Evolutionary conservation across 495 filamentous ascomycete species (phyloP), one percentile per base, ranked within the genome.

Genomic region (Penicillium herquei): DNA sequence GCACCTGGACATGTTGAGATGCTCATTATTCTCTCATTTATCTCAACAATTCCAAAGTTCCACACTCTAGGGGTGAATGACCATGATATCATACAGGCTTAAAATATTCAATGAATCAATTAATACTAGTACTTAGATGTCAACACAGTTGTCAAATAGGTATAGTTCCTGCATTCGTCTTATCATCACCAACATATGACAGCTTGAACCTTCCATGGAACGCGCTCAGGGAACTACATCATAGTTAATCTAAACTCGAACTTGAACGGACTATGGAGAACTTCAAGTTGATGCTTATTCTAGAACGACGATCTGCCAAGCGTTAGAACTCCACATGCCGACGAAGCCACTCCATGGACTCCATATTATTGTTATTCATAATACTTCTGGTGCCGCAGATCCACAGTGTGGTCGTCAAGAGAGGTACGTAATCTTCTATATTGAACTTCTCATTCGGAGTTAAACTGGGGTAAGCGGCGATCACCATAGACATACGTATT

Each of bases 271-370:
- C n/a, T n/a, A n/a, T n/a, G n/a, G n/a, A n/a, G n/a, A n/a, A n/a
- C 26, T 35, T 35, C 30, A 33, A 7, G 31, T 40, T 34, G 11
- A 45, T 44, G 51, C 51, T 53, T 53, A 53, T 44, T 53, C 45
- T 44, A 44, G 42, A 44, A 53, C 39, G 37, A 55, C 21, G 26
- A 55, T 55, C 33, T 44, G 52, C 53, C 45, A 49, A 55, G 53
- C 42, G 16, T 30, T 26, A 21, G 37, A 31, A 16, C 51, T 55
- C 53, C 44, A 55, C 44, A 4, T 16, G 44, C 7, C 53, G 17
- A 49, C 53, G 53, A 55, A 55, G 48, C 53, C 53, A 46, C 17
- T 14, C 34, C 9, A 17, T 17, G 14, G 14, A 6, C 31, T 48
- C 21, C 21, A 26, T 26, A 26, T 26, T 26, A 26, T 26, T 26